These are phyloP conservation scores for Venturia carpophila DNA, from an alignment of 2,329 filamentous ascomycete genomes.

Conservation along the genomic window DNA sequence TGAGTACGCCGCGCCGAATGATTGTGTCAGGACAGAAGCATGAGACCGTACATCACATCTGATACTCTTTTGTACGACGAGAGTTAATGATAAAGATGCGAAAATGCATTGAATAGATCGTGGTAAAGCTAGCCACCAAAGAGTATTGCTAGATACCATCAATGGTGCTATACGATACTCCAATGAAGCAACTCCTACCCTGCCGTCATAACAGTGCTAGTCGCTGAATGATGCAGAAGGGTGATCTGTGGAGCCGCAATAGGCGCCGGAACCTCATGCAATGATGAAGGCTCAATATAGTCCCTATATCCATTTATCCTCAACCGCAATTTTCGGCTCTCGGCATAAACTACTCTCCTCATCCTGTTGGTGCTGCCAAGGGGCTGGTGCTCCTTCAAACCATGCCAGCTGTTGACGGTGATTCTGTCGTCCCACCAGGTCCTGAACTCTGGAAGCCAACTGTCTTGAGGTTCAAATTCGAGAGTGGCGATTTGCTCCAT, in stretches of 20 bases:
- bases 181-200: not conserved
- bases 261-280: constrained; percentile 33
- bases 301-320: constrained; percentile 34
- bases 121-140: not conserved
- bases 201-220: not conserved
- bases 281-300: constrained; percentile 32
- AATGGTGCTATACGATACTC: not conserved
- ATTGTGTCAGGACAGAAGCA: too few species aligned
- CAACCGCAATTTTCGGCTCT: constrained; percentile 33
- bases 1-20: too few species aligned
- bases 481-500: constrained; percentile 40
- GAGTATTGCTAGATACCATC: not conserved
- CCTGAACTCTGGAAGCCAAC: constrained; percentile 34
- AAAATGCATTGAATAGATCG: not conserved
- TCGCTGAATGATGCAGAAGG: constrained; percentile 2
- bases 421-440: constrained; percentile 39
- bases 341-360: constrained; percentile 35
- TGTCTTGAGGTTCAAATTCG: constrained; percentile 36
- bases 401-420: constrained; percentile 37
- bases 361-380: constrained; percentile 36
- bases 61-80: too few species aligned
- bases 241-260: constrained; percentile 12
- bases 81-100: not conserved
- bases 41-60: too few species aligned
- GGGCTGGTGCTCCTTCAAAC: constrained; percentile 36